Evolutionary conservation across 169 alveolate genomes (phyloP), one percentile per base, ranked within the genome.

Genomic region (Cryptosporidium viatorum): DNA sequence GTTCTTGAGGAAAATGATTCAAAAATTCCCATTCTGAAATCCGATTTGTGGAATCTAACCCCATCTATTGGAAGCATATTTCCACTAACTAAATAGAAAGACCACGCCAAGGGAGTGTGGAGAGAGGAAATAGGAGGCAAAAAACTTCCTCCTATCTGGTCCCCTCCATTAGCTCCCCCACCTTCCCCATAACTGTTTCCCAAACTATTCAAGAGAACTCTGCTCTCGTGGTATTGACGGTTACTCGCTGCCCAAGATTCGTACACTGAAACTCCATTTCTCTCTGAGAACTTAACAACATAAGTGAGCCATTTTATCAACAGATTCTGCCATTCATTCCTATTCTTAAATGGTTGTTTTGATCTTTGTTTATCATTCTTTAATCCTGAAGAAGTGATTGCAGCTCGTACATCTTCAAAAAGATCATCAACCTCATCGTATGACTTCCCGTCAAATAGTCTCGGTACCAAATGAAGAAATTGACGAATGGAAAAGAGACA

Each of bases 11-110:
- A 14, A 31, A 80, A 62, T 8, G 89, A 59, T 21, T 80, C 89
- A 29, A 51, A 85, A 21, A 92, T 65, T 8, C 92, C 85, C 29
- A 67, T 48, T 55, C 97, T 94, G 74, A 94, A 92, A 70, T 94
- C 97, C 2, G 93, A 92, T 45, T 91, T 91, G 86, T 94, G 97
- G 85, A 94, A 94, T 35, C 97, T 84, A 69, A 93, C 93, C 86
- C 97, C 97, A 33, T 92, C 95, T 55, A 94, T 91, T 10, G 97
- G 97, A 69, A 85, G 55, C 39, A 92, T 91, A 6, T 95, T 94
- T 14, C 89, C 89, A 62, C 80, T 39, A 10, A 80, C 75, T 10
- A 59, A 48, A 39, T 80, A 80, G 33, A 80, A 80, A 16, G 89
- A 80, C 89, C 89, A 80, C 1, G 89, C 89, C 9, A 80, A 50